phyloP scores from a whole-genome alignment of 2,329 filamentous ascomycete species.

The Fusarium bactridioides region DNA sequence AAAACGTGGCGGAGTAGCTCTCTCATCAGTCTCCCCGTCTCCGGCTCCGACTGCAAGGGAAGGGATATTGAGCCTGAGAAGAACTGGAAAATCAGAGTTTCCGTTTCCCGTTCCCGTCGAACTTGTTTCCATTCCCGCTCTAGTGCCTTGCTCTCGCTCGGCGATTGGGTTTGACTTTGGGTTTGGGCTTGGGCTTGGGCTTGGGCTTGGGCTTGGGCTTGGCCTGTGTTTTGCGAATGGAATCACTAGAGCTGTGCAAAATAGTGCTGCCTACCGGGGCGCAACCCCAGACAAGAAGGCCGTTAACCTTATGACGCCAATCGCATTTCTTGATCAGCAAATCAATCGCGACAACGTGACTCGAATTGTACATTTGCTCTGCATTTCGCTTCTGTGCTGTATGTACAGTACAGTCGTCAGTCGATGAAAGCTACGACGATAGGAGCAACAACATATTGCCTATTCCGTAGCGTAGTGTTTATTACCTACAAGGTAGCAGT shows the following conservation, averaged over 20 bases:
- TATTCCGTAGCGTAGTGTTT: neutral
- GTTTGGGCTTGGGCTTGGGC: conserved; percentile 1
- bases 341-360: neutral
- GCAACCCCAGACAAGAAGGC: conserved; percentile 29
- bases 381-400: conserved; percentile 2
- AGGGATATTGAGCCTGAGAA: too few relatives aligned
- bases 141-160: neutral
- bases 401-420: neutral
- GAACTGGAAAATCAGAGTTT: conserved; percentile 6
- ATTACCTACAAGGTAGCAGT: conserved; percentile 7
- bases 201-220: conserved; percentile 3
- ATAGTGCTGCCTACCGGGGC: conserved; percentile 30
- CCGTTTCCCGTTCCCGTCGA: neutral
- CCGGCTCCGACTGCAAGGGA: neutral
- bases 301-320: conserved; percentile 20
- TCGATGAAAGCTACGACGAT: neutral
- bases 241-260: conserved; percentile 2
- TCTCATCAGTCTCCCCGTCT: conserved; percentile 12
- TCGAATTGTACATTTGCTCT: neutral
- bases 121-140: neutral
- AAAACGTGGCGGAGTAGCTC: conserved; percentile 36
- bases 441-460: neutral
- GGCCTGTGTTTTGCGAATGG: neutral
- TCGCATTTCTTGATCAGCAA: conserved; percentile 3
- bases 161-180: conserved; percentile 5